phyloP scores from a whole-genome alignment of 148 eudicot species.

The Rhododendron ovatum region DNA sequence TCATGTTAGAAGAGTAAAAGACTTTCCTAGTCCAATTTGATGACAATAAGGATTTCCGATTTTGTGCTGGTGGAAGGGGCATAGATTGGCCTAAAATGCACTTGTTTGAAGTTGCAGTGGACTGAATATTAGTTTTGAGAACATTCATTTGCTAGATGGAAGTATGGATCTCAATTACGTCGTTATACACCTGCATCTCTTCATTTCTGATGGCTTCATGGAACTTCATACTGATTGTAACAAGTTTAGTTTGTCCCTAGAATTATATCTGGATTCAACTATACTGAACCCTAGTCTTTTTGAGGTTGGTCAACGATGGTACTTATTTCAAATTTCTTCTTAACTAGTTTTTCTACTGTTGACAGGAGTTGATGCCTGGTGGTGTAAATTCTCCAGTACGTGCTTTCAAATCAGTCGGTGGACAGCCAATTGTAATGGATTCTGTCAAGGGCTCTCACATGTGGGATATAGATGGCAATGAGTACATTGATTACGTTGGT shows the following conservation, averaged over 20 bases:
- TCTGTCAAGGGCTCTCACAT: slow-evolving; percentile 84
- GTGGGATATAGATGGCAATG: slow-evolving; percentile 96
- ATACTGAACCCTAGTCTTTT: background rate
- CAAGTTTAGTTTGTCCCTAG: background rate
- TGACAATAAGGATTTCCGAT: background rate
- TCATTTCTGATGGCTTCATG: background rate
- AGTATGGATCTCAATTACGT: slow-evolving; percentile 1
- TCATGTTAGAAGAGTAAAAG: background rate
- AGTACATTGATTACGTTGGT: slow-evolving; percentile 94
- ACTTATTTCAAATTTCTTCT: background rate
- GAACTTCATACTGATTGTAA: background rate
- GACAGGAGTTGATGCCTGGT: slow-evolving; percentile 92
- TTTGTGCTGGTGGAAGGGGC: background rate
- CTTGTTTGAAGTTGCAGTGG: background rate
- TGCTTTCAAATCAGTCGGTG: slow-evolving; percentile 97
- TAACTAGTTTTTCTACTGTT: slow-evolving; percentile 3
- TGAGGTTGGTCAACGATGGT: background rate
- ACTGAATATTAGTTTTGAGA: background rate
- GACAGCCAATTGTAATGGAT: slow-evolving; percentile 82
- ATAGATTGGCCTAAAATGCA: background rate
- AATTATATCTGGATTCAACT: background rate
- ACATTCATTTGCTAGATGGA: background rate
- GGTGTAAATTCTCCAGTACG: slow-evolving; percentile 94
- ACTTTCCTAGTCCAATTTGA: background rate
- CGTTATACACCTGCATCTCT: background rate